These are phyloP conservation scores for Cladophialophora immunda DNA, from an alignment of 2,329 filamentous ascomycete species.

Conservation along the genomic window DNA sequence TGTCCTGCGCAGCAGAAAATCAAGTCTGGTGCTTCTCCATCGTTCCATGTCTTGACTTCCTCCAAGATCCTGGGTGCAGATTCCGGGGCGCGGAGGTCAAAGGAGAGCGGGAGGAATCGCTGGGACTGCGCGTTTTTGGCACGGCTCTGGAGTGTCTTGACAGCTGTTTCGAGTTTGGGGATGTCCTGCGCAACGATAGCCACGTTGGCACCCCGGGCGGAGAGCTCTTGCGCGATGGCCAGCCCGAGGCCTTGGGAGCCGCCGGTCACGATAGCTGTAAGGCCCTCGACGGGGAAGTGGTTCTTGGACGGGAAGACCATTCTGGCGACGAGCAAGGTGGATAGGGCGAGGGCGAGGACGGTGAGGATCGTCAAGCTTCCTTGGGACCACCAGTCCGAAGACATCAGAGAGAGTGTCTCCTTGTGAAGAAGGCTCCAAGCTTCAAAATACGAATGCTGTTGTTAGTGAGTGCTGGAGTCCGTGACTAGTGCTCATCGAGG, in stretches of 20 bases:
- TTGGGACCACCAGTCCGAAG: constrained; percentile 2
- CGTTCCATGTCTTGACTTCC: constrained; percentile 81
- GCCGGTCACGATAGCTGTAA: constrained; percentile 91
- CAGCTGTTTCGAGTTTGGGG: constrained; percentile 74
- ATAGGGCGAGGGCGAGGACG: constrained; percentile 1
- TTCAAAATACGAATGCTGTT: neutral
- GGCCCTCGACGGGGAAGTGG: constrained; percentile 81
- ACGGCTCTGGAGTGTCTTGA: constrained; percentile 66
- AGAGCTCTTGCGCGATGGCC: constrained; percentile 75
- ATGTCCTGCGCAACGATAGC: constrained; percentile 83
- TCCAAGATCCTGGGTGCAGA: constrained; percentile 75
- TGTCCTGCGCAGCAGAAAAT: constrained; percentile 90
- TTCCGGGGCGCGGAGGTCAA: constrained; percentile 76
- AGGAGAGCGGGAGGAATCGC: constrained; percentile 82
- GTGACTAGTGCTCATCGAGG: neutral
- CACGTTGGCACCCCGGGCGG: constrained; percentile 84
- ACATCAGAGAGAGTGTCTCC: neutral
- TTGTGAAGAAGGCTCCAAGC: neutral
- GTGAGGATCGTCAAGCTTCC: neutral
- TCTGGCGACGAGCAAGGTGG: constrained; percentile 22
- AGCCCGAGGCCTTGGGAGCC: constrained; percentile 93
- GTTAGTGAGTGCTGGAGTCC: neutral
- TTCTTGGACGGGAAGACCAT: constrained; percentile 64
- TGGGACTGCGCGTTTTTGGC: constrained; percentile 74
- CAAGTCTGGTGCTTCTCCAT: constrained; percentile 75